These are phyloP conservation scores for Carex pumila DNA, from an alignment of 176 grass and related monocot species.

Conservation along the genomic window DNA sequence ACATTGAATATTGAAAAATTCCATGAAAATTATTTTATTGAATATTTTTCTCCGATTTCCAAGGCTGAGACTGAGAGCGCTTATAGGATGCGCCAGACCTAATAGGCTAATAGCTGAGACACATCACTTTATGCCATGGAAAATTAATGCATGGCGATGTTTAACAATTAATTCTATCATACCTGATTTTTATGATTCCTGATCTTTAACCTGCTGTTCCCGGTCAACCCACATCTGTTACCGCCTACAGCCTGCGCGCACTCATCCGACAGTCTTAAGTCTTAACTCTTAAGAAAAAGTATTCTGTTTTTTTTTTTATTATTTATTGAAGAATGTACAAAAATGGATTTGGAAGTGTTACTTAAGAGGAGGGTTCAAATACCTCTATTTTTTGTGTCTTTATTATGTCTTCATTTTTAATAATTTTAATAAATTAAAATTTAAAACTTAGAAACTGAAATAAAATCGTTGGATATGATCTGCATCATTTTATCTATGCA, in stretches of 20 bases:
- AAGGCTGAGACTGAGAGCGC: not conserved
- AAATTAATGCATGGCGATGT: slow-evolving; percentile 23
- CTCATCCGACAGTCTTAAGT: not conserved
- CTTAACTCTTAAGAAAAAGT: too few species aligned
- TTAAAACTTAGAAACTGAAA: too few species aligned
- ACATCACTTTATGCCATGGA: slow-evolving; percentile 21
- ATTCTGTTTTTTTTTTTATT: not conserved
- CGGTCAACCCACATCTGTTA: slow-evolving; percentile 34
- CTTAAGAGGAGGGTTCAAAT: too few species aligned
- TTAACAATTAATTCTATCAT: slow-evolving; percentile 1
- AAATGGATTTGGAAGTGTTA: not conserved
- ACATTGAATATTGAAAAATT: not conserved
- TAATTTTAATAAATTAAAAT: too few species aligned
- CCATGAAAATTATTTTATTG: not conserved
- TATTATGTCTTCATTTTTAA: too few species aligned
- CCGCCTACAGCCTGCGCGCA: slow-evolving; percentile 3
- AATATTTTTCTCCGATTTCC: slow-evolving; percentile 11
- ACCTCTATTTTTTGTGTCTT: too few species aligned
- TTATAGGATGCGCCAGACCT: slow-evolving; percentile 7
- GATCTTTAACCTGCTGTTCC: slow-evolving; percentile 8
- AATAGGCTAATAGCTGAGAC: not conserved
- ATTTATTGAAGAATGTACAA: not conserved
- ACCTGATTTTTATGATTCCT: slow-evolving; percentile 11
- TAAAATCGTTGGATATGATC: too few species aligned
- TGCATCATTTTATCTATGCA: too few species aligned